Percentiles rank a stretch among this genome's conserved stretches.
Conservation (phyloP, 2,329 filamentous ascomycete species). For the Neocatenulostroma microsporum region DNA sequence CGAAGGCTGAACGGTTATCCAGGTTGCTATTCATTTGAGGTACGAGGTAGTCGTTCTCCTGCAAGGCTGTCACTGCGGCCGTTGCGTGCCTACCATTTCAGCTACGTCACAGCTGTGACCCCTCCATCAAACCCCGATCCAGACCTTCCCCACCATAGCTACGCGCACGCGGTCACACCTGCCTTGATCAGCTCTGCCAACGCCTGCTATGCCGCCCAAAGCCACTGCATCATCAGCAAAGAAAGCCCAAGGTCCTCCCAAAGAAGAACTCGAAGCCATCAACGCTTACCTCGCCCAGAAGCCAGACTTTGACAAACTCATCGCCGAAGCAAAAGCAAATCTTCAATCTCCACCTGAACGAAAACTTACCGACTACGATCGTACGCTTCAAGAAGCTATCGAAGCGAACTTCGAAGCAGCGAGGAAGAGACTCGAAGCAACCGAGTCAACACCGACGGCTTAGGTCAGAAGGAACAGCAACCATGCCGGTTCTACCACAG, state of each 20-base stretch:
- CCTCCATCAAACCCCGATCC: no score
- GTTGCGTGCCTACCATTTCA: no score
- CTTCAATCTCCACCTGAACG: background rate
- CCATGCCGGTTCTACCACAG: constrained; percentile 36
- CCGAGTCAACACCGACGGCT: constrained; percentile 7
- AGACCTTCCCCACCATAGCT: no score
- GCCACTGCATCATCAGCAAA: background rate
- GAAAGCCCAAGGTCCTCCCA: background rate
- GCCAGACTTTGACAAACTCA: constrained; percentile 23
- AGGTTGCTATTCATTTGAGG: no score
- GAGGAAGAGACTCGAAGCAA: background rate
- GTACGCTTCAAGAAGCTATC: background rate
- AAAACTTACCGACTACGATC: constrained; percentile 2
- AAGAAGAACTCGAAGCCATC: constrained; percentile 6
- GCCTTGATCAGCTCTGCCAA: no score
- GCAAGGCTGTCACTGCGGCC: no score
- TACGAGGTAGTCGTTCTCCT: no score
- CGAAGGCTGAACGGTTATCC: no score
- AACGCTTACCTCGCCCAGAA: constrained; percentile 8
- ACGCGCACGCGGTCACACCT: no score
- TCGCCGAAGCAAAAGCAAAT: constrained; percentile 14
- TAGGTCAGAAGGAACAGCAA: constrained; percentile 6
- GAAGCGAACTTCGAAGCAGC: background rate
- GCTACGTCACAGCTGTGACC: no score
- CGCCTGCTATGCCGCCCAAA: constrained; percentile 1